Percentiles rank a stretch among this genome's conserved stretches.
phyloP scores from a whole-genome alignment of 2,329 filamentous ascomycete species.

The Fusarium nelsonii region DNA sequence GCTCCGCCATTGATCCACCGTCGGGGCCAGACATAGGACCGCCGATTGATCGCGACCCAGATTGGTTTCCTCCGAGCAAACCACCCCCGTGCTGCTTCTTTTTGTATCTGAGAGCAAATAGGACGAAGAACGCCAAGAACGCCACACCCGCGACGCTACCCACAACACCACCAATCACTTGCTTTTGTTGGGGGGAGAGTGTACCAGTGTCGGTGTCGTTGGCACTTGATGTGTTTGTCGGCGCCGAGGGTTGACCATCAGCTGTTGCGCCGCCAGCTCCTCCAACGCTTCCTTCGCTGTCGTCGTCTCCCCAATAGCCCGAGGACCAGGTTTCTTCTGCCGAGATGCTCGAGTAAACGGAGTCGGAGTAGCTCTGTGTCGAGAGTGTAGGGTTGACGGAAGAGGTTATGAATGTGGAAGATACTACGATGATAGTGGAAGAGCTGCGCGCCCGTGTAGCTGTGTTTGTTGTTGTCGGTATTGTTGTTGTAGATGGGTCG shows the following conservation, averaged over 20 bases:
- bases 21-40: slow-evolving; percentile 31
- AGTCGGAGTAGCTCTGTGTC: slow-evolving; percentile 36
- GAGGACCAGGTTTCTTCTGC: slow-evolving; percentile 43
- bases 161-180: slow-evolving; percentile 68
- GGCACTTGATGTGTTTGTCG: slow-evolving; percentile 39
- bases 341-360: slow-evolving; percentile 45
- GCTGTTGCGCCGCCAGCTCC: slow-evolving; percentile 36
- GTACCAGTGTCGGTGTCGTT: slow-evolving; percentile 39
- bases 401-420: slow-evolving; percentile 38
- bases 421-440: slow-evolving; percentile 38
- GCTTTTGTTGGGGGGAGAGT: slow-evolving; percentile 53
- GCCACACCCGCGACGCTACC: slow-evolving; percentile 70
- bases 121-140: slow-evolving; percentile 65
- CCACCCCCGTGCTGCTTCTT: slow-evolving; percentile 61
- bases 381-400: slow-evolving; percentile 32
- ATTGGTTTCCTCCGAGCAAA: slow-evolving; percentile 58
- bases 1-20: slow-evolving; percentile 60
- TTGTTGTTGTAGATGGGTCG: slow-evolving; percentile 20
- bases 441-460: slow-evolving; percentile 31
- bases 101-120: slow-evolving; percentile 68
- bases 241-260: slow-evolving; percentile 37
- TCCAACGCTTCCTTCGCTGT: slow-evolving; percentile 19
- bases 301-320: slow-evolving; percentile 37
- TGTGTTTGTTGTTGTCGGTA: slow-evolving; percentile 27
- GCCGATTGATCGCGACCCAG: slow-evolving; percentile 44